Evolutionary conservation across 2,329 filamentous ascomycete species (phyloP), one percentile per base, ranked within the genome.

Genomic region (Scedosporium apiospermum): DNA sequence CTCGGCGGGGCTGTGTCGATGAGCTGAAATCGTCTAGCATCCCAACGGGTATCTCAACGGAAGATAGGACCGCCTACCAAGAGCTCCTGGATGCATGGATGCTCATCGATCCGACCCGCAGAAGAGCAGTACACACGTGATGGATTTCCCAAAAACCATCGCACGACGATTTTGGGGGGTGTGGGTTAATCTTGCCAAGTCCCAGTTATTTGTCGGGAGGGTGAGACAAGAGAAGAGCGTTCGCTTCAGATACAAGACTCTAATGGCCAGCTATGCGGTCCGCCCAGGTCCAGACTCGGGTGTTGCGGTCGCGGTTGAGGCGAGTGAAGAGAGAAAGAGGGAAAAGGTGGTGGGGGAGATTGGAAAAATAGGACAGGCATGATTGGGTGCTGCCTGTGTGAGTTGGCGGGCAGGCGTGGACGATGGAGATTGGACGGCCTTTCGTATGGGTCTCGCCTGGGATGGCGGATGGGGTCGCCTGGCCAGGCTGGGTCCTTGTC

Each of bases 371-470:
- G n/a, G 21, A n/a, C 18, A 16, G 12, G 34, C 51, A 16, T 62
- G 60, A 62, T 62, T 62, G 51, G 60, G 51, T 51, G 23, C n/a
- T n/a, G 34, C 21, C 30, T 49, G 18, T 44, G 44, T 62, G 60
- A 57, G 60, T 62, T 62, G 60, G 51, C 60, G 34, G 60, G 12
- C 46, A 44, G 34, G 60, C 60, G 60, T 62, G 60, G 60, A 55
- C 51, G 60, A 62, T 23, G 49, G 30, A 62, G 60, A 62, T 62
- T 62, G 60, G 60, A 42, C 60, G 49, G 49, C 16, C 23, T 30
- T 58, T 58, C 27, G 55, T 18, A 30, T 6, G 9, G 23, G 58
- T 27, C n/a, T 60, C 14, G 38, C 30, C 38, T 23, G 23, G 57
- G 26, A 10, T 41, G n/a, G n/a, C 30, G 23, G 57, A 42, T 51